Conservation (phyloP, 129 eudicot genomes). For the Tanacetum coccineum region DNA sequence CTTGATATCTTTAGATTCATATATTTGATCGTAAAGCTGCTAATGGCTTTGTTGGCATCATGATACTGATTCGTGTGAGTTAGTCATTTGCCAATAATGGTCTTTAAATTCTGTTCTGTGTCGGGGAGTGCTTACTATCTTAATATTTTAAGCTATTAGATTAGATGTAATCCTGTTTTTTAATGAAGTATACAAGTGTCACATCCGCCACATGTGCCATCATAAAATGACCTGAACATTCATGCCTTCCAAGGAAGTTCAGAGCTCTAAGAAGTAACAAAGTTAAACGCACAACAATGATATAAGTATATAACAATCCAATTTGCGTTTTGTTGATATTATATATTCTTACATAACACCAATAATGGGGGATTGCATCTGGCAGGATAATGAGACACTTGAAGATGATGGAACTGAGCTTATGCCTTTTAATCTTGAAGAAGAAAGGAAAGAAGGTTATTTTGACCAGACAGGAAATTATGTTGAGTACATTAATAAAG, state of each 20-base stretch:
- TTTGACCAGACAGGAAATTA: conserved; percentile 52
- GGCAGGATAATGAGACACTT: conserved; percentile 69
- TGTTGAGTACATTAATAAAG: conserved; percentile 64
- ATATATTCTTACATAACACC: conserved; percentile 3
- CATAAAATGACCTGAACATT: not conserved
- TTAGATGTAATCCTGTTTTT: not conserved
- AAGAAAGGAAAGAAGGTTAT: not conserved
- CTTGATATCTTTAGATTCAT: conserved; percentile 9
- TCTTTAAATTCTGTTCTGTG: not conserved
- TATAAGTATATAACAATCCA: not conserved
- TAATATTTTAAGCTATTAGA: not conserved
- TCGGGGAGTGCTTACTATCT: not conserved
- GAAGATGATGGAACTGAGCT: conserved; percentile 54
- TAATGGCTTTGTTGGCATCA: no score
- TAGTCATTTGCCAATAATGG: not conserved
- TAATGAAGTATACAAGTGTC: not conserved
- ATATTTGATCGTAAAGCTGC: not conserved
- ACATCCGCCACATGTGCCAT: not conserved
- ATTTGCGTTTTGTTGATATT: conserved; percentile 10
- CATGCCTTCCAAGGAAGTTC: not conserved
- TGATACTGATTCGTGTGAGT: not conserved
- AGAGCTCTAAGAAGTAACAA: not conserved
- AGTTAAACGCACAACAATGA: not conserved
- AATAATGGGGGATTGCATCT: conserved; percentile 30
- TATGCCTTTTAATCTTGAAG: not conserved